Base-by-base conservation (phyloP, 2,329 filamentous ascomycete genomes). In the Aspergillus flavus region DNA sequence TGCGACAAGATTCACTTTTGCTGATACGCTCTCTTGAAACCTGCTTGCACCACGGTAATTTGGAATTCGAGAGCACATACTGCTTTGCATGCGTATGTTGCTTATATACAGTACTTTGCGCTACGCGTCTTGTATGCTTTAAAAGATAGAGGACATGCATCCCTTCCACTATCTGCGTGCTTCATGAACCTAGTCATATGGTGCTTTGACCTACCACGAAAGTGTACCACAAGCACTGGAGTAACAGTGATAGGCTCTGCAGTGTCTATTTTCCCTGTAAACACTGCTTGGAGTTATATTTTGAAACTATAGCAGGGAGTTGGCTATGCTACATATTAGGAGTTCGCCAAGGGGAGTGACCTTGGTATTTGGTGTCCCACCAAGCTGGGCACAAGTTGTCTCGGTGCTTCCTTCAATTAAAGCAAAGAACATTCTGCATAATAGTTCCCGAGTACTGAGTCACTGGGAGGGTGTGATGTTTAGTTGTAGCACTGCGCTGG, bases 1-100 rank as follows among this genome's bases (percentile, higher is more conserved):
- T 48, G 61, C 54, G 57, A 34, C 53, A 59, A 56, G 56, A 57
- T 62, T 59, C 54, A 34, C 39, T n/a, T 48, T 50, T 58, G 61
- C 46, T 23, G 23, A 55, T 39, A 11, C 21, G 7, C 32, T 26
- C 9, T 19, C 32, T 21, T 34, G 32, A 28, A 28, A 55, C 52
- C n/a, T 9, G 32, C 21, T 11, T 55, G 16, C 52, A 21, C 52
- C n/a, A 39, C 12, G 52, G n/a, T 21, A 26, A 36, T 36, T 55
- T 41, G 21, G 32, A 36, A 36, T 41, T 55, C 11, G 11, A 19
- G 4, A 26, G 32, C 32, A 19, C 16, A 34, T 28, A 39, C 23
- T 26, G n/a, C 11, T 55, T 55, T 26, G 32, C 52, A 39, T 55
- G 32, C 32, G 32, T 39, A 39, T 55, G 11, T 16, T 11, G 34